phyloP scores from a whole-genome alignment of 225 moss, liverwort and hornwort species.

The Straminergon stramineum region DNA sequence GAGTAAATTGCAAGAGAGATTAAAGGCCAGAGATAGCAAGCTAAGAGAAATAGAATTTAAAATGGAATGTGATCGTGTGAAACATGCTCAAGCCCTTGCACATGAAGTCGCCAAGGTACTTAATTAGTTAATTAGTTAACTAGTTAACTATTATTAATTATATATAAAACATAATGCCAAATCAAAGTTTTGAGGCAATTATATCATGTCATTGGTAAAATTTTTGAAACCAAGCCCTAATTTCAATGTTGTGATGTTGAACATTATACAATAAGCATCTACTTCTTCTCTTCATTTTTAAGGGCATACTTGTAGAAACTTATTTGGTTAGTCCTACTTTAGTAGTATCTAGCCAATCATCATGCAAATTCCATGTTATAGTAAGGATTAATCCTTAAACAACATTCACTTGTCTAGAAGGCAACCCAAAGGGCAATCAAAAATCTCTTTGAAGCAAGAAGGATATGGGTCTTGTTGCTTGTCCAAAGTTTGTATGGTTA shows the following conservation, averaged over 20 bases:
- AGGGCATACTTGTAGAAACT: rapidly evolving
- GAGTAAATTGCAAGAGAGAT: slow-evolving; percentile 20
- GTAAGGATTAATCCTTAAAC: not conserved
- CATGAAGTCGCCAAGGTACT: slow-evolving; percentile 14
- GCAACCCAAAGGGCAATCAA: not conserved
- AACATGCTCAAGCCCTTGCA: slow-evolving; percentile 33
- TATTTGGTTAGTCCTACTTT: not conserved
- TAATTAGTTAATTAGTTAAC: no score
- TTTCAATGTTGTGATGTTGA: not conserved
- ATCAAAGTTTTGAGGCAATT: not conserved
- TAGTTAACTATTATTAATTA: no score
- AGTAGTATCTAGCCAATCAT: not conserved
- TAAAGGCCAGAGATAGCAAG: not conserved
- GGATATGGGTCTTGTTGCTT: not conserved
- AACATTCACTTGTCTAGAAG: not conserved
- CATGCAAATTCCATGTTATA: not conserved
- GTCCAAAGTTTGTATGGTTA: not conserved
- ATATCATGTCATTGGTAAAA: no score
- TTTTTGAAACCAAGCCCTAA: not conserved
- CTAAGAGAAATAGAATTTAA: slow-evolving; percentile 22
- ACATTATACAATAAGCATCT: not conserved
- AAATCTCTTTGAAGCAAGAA: not conserved
- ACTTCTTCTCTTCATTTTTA: not conserved
- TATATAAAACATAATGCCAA: not conserved
- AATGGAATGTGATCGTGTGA: slow-evolving; percentile 7